Evolutionary conservation across 164 flowering plant species (phyloP).

Genomic region (Taxillus chinensis): DNA sequence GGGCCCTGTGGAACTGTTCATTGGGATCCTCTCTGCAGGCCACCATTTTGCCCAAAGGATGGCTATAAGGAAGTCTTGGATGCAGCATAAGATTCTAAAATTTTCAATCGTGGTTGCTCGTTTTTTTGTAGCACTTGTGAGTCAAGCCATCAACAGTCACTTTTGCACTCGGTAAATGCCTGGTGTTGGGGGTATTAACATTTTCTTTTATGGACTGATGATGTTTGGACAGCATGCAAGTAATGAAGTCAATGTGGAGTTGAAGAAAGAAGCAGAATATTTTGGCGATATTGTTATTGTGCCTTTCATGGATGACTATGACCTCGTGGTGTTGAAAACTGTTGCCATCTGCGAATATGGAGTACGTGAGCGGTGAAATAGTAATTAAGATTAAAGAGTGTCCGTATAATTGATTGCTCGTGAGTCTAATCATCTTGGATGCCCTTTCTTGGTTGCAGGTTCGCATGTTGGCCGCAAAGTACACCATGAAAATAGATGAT

Average conservation of each 20-base stretch:
- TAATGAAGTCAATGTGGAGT: slow-evolving; percentile 69
- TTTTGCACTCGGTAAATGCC: too few species aligned
- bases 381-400: too few species aligned
- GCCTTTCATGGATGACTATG: slow-evolving; percentile 91
- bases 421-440: background rate
- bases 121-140: slow-evolving; percentile 91
- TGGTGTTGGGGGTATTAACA: too few species aligned
- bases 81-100: slow-evolving; percentile 55
- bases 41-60: slow-evolving; percentile 95
- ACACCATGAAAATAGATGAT: slow-evolving; percentile 69
- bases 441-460: slow-evolving; percentile 32
- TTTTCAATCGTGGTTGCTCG: slow-evolving; percentile 74
- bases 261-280: slow-evolving; percentile 88
- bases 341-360: slow-evolving; percentile 94
- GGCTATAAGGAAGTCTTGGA: slow-evolving; percentile 97
- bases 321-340: slow-evolving; percentile 90
- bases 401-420: background rate
- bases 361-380: slow-evolving; percentile 34
- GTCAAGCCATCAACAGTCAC: background rate
- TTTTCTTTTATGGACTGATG: slow-evolving; percentile 4
- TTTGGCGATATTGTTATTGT: slow-evolving; percentile 90
- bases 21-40: slow-evolving; percentile 93
- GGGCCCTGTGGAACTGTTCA: slow-evolving; percentile 67
- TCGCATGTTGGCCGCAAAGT: slow-evolving; percentile 35
- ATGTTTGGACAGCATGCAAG: slow-evolving; percentile 52